Conservation (phyloP, 208 protist species). For the Tetramitus jugosus region DNA sequence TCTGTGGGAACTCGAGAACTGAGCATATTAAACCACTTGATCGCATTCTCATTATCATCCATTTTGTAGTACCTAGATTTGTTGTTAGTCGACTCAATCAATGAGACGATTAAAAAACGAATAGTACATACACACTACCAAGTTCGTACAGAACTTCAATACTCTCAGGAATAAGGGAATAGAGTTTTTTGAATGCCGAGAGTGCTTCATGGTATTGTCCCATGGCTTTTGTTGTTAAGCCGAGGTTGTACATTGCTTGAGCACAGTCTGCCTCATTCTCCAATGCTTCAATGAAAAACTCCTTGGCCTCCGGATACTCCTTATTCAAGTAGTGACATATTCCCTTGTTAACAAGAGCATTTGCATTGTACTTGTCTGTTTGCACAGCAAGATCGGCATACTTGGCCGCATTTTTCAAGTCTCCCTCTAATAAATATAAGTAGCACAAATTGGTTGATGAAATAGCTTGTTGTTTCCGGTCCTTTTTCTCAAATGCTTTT, state of each 20-base stretch:
- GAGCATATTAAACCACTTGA: constrained; percentile 52
- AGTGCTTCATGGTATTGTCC: constrained; percentile 79
- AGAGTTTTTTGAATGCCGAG: constrained; percentile 83
- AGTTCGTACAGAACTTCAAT: constrained; percentile 84
- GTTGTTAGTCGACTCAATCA: constrained; percentile 67
- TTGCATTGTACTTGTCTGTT: constrained; percentile 90
- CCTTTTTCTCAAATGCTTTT: constrained; percentile 89
- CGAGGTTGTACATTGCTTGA: constrained; percentile 93
- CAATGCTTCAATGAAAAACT: constrained; percentile 86
- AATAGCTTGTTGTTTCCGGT: constrained; percentile 67
- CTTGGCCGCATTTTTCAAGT: constrained; percentile 84
- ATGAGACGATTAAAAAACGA: constrained; percentile 51
- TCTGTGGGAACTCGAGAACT: constrained; percentile 73
- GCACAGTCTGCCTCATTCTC: constrained; percentile 87
- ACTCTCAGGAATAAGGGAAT: constrained; percentile 73
- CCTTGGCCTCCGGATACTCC: constrained; percentile 73
- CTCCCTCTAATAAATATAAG: constrained; percentile 94
- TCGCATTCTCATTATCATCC: constrained; percentile 38
- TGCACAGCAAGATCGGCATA: constrained; percentile 86
- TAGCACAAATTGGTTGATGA: constrained; percentile 93
- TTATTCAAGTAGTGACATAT: constrained; percentile 79
- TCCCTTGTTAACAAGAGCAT: constrained; percentile 91
- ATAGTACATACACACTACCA: too few relatives aligned
- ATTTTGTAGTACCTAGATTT: constrained; percentile 72
- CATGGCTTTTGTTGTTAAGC: constrained; percentile 74